Percentiles rank a stretch among this genome's conserved stretches.
Evolutionary conservation across 345 rosid species (phyloP).

Genomic region (Gossypium arboreum): DNA sequence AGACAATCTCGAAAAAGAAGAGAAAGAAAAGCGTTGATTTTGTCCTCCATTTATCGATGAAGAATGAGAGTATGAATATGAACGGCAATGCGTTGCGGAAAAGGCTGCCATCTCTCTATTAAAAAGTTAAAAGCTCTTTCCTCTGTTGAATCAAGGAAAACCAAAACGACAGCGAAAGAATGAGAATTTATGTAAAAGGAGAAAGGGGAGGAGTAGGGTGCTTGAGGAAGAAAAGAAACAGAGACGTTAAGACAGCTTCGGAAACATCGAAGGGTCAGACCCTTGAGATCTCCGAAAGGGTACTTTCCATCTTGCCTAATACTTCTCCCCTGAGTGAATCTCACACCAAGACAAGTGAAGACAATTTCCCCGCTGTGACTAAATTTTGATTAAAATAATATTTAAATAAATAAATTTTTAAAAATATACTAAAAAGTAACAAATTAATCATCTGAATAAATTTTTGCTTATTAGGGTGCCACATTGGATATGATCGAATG

Average conservation of each 20-base stretch:
- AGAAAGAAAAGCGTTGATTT: constrained; percentile 32
- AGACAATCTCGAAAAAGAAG: constrained; percentile 23
- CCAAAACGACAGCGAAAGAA: not conserved
- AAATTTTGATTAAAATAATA: no score
- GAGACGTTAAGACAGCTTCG: constrained; percentile 31
- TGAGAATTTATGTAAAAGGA: not conserved
- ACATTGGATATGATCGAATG: no score
- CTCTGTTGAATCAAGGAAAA: constrained; percentile 4
- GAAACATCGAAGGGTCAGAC: constrained; percentile 52
- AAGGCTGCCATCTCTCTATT: constrained; percentile 51
- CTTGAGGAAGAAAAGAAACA: constrained; percentile 8
- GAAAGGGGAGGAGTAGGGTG: not conserved
- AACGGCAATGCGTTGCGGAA: constrained; percentile 45
- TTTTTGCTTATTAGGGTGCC: no score
- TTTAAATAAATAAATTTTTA: no score
- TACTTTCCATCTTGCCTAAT: not conserved
- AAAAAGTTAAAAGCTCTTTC: not conserved
- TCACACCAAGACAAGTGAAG: no score
- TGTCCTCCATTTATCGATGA: constrained; percentile 27
- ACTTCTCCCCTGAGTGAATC: not conserved
- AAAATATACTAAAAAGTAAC: no score
- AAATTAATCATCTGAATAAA: no score
- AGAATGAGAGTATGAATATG: constrained; percentile 30
- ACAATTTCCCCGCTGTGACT: no score
- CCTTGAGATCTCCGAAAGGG: constrained; percentile 87